phyloP scores from a whole-genome alignment of 2,329 filamentous ascomycete genomes.

The Tolypocladium album region DNA sequence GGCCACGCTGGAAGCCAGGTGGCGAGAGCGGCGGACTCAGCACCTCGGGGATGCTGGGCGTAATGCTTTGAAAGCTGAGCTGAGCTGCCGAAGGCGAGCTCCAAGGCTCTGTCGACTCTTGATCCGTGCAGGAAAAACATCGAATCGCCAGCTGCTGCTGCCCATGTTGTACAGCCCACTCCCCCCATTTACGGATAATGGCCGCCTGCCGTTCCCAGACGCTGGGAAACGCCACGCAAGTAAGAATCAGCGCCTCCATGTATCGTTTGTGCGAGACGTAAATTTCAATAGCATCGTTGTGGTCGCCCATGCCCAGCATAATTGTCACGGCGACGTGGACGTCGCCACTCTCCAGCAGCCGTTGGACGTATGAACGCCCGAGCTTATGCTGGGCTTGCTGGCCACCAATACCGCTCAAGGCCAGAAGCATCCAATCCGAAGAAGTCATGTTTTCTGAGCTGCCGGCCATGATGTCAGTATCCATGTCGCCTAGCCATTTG shows the following conservation, averaged over 20 bases:
- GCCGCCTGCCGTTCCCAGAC: conserved; percentile 89
- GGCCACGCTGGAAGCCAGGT: conserved; percentile 49
- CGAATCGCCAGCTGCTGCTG: conserved; percentile 85
- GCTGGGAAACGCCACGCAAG: conserved; percentile 68
- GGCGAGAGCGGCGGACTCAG: conserved; percentile 67
- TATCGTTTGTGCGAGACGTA: conserved; percentile 86
- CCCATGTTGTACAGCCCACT: conserved; percentile 75
- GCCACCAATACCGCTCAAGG: conserved; percentile 76
- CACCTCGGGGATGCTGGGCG: conserved; percentile 46
- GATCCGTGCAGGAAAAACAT: conserved; percentile 84
- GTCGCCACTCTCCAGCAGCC: conserved; percentile 80
- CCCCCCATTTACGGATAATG: conserved; percentile 89
- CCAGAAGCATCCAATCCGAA: conserved; percentile 94
- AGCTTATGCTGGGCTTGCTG: conserved; percentile 75
- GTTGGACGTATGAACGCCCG: conserved; percentile 81
- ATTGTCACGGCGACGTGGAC: conserved; percentile 88
- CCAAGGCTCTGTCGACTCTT: conserved; percentile 80
- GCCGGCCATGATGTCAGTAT: conserved; percentile 69
- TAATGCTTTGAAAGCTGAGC: conserved; percentile 43
- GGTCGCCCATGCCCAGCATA: conserved; percentile 81
- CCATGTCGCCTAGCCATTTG: conserved; percentile 86
- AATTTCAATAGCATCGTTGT: conserved; percentile 91
- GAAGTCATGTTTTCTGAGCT: conserved; percentile 81
- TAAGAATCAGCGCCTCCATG: conserved; percentile 86
- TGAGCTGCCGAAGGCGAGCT: conserved; percentile 67